Percentiles rank a stretch among this genome's conserved stretches.
phyloP scores from a whole-genome alignment of 192 early-diverging fungal species.

The Jimgerdemannia flammicorona region DNA sequence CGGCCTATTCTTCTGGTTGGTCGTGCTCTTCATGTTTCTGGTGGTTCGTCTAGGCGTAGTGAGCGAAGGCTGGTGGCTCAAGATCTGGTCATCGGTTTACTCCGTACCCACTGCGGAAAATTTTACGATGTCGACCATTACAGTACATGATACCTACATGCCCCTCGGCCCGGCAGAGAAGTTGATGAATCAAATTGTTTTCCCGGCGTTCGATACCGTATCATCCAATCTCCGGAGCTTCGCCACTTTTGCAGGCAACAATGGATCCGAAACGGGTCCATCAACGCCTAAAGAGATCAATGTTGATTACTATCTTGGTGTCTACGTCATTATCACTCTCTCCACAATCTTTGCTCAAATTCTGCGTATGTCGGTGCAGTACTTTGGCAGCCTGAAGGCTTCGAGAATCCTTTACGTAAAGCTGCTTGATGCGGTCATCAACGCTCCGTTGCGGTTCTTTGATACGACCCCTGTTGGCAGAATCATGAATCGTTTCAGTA shows the following conservation, averaged over 20 bases:
- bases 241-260: neutral
- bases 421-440: slow-evolving; percentile 30
- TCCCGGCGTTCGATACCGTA: neutral
- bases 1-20: slow-evolving; percentile 51
- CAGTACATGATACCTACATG: neutral
- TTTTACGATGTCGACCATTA: neutral
- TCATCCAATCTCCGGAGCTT: neutral
- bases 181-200: neutral
- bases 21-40: slow-evolving; percentile 32
- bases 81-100: slow-evolving; percentile 45
- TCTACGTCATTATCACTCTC: slow-evolving; percentile 26
- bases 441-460: slow-evolving; percentile 59
- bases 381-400: slow-evolving; percentile 27
- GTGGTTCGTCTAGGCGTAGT: slow-evolving; percentile 41
- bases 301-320: slow-evolving; percentile 36
- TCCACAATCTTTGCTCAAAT: slow-evolving; percentile 16
- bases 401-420: slow-evolving; percentile 30
- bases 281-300: slow-evolving; percentile 5
- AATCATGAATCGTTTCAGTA: slow-evolving; percentile 63
- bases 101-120: neutral
- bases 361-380: slow-evolving; percentile 15
- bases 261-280: slow-evolving; percentile 12
- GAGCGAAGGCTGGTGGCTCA: slow-evolving; percentile 45
- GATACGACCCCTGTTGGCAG: slow-evolving; percentile 75
- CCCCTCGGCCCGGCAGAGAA: neutral